Conservation (phyloP, 1,284 basidiomycete genomes). For the Puccinia brachypodii region DNA sequence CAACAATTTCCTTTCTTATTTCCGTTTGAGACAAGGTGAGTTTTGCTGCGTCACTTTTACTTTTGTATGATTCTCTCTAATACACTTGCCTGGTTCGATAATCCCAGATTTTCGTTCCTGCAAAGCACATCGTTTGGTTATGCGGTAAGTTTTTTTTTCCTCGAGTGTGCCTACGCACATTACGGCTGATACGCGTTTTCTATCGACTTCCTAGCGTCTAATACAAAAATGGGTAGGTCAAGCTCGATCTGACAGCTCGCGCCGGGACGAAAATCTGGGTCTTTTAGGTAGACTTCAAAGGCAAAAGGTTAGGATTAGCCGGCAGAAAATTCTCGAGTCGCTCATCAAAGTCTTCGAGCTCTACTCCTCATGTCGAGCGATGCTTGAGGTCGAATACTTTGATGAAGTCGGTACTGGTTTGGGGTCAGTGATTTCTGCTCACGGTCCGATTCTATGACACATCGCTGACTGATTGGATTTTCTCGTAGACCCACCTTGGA, state of each 20-base stretch:
- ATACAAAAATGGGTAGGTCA: conserved; percentile 51
- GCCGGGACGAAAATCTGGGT: conserved; percentile 83
- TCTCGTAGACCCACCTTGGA: conserved; percentile 41
- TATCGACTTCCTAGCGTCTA: conserved; percentile 43
- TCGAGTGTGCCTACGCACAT: conserved; percentile 60
- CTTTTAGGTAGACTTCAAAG: conserved; percentile 88
- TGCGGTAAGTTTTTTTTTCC: conserved; percentile 66
- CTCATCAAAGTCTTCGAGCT: conserved; percentile 96
- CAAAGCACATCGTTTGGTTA: conserved; percentile 98
- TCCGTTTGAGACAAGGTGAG: conserved; percentile 48
- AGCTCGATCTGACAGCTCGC: conserved; percentile 60
- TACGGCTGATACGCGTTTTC: conserved; percentile 62
- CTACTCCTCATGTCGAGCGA: conserved; percentile 81
- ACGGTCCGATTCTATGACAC: conserved; percentile 80
- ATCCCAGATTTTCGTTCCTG: conserved; percentile 87
- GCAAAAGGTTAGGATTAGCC: conserved; percentile 94
- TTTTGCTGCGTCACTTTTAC: neutral
- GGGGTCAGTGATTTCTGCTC: conserved; percentile 93
- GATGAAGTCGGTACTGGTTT: conserved; percentile 98
- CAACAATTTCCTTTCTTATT: conserved; percentile 62
- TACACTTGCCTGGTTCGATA: neutral
- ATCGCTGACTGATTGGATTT: neutral
- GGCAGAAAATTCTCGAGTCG: conserved; percentile 91
- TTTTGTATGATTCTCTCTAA: neutral
- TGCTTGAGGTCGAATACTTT: conserved; percentile 97